Percentiles rank a stretch among this genome's conserved stretches.
phyloP scores from a whole-genome alignment of 495 filamentous ascomycete genomes.

The Barbatosphaeria neglecta region DNA sequence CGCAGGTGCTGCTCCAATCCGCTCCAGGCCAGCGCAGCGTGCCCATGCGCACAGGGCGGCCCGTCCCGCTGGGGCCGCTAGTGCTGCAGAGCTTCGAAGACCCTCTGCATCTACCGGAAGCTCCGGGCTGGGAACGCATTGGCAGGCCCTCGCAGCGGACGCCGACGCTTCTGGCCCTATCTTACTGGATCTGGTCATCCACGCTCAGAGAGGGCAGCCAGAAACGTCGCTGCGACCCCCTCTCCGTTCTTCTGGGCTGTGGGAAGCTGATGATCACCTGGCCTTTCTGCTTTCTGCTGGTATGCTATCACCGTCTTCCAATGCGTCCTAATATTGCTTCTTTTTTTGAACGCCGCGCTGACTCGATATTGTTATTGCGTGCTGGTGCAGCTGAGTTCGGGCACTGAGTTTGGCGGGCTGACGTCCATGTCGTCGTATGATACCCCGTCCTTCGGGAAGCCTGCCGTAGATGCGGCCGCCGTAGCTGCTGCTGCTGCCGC shows the following conservation, averaged over 20 bases:
- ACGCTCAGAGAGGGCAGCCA: background rate
- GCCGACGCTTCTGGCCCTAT: background rate
- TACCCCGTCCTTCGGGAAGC: background rate
- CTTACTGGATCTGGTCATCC: constrained; percentile 1
- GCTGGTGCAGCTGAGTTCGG: background rate
- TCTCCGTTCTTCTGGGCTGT: background rate
- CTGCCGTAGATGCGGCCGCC: background rate
- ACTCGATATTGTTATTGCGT: background rate
- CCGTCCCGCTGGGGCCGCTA: background rate
- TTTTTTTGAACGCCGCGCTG: background rate
- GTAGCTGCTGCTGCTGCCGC: background rate
- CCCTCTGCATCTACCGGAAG: background rate
- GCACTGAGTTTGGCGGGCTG: background rate
- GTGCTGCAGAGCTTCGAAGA: background rate
- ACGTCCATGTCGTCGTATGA: background rate
- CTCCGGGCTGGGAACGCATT: background rate
- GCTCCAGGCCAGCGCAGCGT: too few relatives aligned
- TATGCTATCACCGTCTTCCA: background rate
- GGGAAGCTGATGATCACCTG: background rate
- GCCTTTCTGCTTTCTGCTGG: background rate
- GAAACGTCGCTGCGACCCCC: background rate
- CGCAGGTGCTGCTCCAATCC: too few relatives aligned
- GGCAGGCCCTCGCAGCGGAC: background rate
- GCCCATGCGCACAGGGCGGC: too few relatives aligned
- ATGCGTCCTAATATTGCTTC: background rate